Evolutionary conservation across 2,329 filamentous ascomycete species (phyloP), one percentile per base, ranked within the genome.

Genomic region (Mollisiaceae sp.): DNA sequence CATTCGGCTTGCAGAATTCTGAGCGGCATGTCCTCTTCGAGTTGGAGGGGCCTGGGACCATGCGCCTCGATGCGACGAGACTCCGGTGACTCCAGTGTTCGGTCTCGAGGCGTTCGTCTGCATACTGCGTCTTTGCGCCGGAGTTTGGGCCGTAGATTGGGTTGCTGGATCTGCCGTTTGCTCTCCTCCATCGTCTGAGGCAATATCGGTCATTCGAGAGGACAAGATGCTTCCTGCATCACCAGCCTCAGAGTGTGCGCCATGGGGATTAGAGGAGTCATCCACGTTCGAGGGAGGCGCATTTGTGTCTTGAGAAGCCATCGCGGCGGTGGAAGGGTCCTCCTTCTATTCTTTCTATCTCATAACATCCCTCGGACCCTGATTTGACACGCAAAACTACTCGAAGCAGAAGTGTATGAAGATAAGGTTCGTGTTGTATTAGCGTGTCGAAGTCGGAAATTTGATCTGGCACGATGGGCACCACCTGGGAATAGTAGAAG

Each of bases 11-110:
- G 66, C 63, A 35, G 61, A 57, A 50, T 63, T 62, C 54, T 65
- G 59, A 43, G 79, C 77, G 18, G 71, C 73, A 66, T 71, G 70
- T 14, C 64, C 67, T 63, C 85, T 86, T 65, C 89, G 85, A 61
- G 89, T 83, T 22, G 84, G 81, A 39, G 87, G 82, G 15, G 81
- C 78, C 69, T 85, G 83, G 64, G 83, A 83, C 82, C 86, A 86
- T 70, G 67, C 69, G 54, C 72, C 71, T 65, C 71, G 79, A 58
- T 79, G 80, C 18, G 84, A 84, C 2, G 85, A 86, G 58, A 82
- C 74, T 60, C 81, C 83, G 0, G 85, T 86, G 65, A 78, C 80
- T 12, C 83, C 82, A 5, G 86, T 87, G 20, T 80, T 83, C 15
- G 86, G 85, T 38, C 86, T 82, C 15, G 85, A 86, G 20, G 76